Conservation (phyloP, 2,329 filamentous ascomycete genomes). For the Cladosporium sp. region DNA sequence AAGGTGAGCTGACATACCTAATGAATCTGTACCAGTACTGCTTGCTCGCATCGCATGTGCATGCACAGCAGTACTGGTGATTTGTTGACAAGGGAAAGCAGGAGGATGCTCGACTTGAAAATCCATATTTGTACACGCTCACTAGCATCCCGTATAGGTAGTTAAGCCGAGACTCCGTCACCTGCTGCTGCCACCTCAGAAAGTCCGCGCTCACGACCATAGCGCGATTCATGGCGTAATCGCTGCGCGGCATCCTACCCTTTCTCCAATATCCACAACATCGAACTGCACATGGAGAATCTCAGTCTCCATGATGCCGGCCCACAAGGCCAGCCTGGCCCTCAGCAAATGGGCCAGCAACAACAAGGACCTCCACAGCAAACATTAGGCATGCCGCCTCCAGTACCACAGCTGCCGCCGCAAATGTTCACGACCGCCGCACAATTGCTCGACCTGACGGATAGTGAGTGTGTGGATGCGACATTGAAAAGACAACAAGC, state of each 20-base stretch:
- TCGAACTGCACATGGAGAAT: slow-evolving; percentile 27
- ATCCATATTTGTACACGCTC: background rate
- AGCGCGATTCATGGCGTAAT: slow-evolving; percentile 12
- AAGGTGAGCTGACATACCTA: background rate
- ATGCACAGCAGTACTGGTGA: background rate
- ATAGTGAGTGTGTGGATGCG: slow-evolving; percentile 63
- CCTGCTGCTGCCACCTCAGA: background rate
- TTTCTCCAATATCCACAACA: slow-evolving; percentile 1
- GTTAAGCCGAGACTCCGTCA: background rate
- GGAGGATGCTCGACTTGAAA: background rate
- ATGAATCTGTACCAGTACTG: background rate
- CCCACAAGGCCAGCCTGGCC: slow-evolving; percentile 17
- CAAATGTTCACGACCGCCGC: slow-evolving; percentile 99
- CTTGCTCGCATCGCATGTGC: background rate
- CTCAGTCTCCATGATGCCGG: slow-evolving; percentile 31
- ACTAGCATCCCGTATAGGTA: background rate
- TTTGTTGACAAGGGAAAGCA: background rate
- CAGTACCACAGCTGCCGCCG: slow-evolving; percentile 66
- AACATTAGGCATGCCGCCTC: slow-evolving; percentile 27
- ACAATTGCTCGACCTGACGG: slow-evolving; percentile 90
- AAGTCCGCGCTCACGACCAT: slow-evolving; percentile 1
- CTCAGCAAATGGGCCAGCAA: slow-evolving; percentile 10
- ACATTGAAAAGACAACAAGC: background rate
- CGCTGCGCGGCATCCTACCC: background rate
- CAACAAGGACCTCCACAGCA: background rate